Base-by-base conservation (phyloP, 2,329 filamentous ascomycete species). In the Aureobasidium namibiae region DNA sequence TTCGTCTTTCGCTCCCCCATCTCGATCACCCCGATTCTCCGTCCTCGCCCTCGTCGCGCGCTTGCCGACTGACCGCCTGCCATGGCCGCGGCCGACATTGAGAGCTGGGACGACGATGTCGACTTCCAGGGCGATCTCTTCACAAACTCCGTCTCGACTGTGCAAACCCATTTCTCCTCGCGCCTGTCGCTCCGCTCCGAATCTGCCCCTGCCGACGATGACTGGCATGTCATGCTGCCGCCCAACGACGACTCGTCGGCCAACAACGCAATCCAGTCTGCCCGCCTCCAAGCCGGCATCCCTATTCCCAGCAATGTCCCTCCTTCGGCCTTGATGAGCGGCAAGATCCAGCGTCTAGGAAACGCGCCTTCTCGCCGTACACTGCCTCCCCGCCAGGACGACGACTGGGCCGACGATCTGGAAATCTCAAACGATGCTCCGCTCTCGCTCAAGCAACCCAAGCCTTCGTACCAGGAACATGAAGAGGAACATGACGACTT, bases 331-430 rank as follows among this genome's bases (percentile, higher is more conserved):
- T 78, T 99, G 42, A 83, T 94, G 71, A 92, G 92, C 56, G 94
- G 94, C 56, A 92, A 91, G 10, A 97, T 97, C 69, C 95, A 95
- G 76, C 82, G 92, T 65, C 80, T 97, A 34, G 92, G 92, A 13
- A 80, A 77, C 70, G 75, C 76, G 64, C 74, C 73, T 59, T 75
- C 75, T 60, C 64, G 58, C n/a, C 66, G 67, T 59, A 72, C 71
- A 64, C 76, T 74, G 61, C 68, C 79, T 36, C 53, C 52, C 36
- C 45, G 29, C 50, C 48, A 59, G 24, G 74, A 75, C 63, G 77
- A 79, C 62, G 78, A 79, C 68, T 80, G 76, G 77, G 76, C 74
- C 61, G 75, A 78, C 60, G 78, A 80, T 64, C 69, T 80, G 46
- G 76, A 79, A 61, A 73, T 79, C 61, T 73, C 74, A 23, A 65